Conservation (phyloP, 257 asterid species). For the Solanum acaule region DNA sequence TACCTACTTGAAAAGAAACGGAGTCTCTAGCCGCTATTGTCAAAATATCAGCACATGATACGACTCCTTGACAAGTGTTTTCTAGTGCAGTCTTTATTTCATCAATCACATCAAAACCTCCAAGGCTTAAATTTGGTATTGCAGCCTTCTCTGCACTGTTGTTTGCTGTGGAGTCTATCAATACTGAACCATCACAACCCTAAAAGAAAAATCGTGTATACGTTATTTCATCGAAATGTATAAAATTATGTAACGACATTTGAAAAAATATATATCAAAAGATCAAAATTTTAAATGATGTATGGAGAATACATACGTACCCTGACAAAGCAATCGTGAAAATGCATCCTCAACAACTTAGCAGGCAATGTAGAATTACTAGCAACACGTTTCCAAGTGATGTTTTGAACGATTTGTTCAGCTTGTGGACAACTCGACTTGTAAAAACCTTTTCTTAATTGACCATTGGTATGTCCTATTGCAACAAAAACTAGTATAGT, state of each 20-base stretch:
- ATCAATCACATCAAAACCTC: constrained; percentile 33
- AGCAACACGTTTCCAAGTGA: constrained; percentile 21
- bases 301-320: not conserved
- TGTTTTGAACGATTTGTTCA: constrained; percentile 20
- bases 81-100: constrained; percentile 28
- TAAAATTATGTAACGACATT: not conserved
- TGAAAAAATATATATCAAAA: not conserved
- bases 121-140: constrained; percentile 21
- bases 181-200: constrained; percentile 44
- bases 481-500: constrained; percentile 5
- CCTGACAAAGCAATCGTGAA: constrained; percentile 43
- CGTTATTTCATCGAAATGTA: not conserved
- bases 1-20: constrained; percentile 26
- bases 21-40: constrained; percentile 38
- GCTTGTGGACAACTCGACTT: constrained; percentile 20
- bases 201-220: not conserved
- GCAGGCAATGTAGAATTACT: constrained; percentile 25
- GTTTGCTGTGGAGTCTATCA: constrained; percentile 16
- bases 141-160: constrained; percentile 34
- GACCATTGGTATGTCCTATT: constrained; percentile 10
- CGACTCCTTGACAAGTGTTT: constrained; percentile 21
- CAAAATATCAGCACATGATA: constrained; percentile 44
- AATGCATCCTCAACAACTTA: constrained; percentile 37
- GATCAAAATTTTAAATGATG: not conserved
- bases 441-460: constrained; percentile 21